Base-by-base conservation (phyloP, 176 grass and related monocot genomes). In the Rhynchospora pubera region DNA sequence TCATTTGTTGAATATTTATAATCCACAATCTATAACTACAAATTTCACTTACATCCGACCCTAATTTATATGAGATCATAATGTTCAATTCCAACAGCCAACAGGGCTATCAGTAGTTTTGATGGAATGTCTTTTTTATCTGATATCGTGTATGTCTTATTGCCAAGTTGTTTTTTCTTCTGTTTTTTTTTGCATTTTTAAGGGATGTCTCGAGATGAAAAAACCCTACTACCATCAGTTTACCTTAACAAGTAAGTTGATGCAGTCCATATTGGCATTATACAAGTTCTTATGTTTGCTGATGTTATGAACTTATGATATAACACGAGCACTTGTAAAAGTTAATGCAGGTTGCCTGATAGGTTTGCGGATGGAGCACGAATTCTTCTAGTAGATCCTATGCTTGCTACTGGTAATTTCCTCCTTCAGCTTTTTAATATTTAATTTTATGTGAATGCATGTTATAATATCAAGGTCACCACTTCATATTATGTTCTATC, bases 201-300 rank as follows among this genome's bases (percentile, higher is more conserved):
- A 94, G 92, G 92, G 75, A 90, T 94, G 89, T 21, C 67, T 21
- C 88, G 92, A 85, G 85, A 94, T 42, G 89, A 94, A 88, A 88
- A 59, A 78, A 94, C 92, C 1, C 83, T 91, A 18, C 87, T 84
- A 70, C 87, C 92, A 18, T 91, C 87, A 50, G 64, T 86, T 72
- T 94, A 94, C 85, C 82, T 91, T 50, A 94, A 94, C 81, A 94
- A 91, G 89, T 94, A 81, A 86, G 92, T 64, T 23, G 1, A 83
- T 69, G 44, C 43, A 50, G 10, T 83, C 23, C 43, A 48, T 70
- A 46, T 13, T 3, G 14, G 28, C 50, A 57, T 57, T 39, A 9
- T 32, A 18, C 48, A 50, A 21, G 28, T 79, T 58, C 50, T 45
- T 45, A 55, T 79, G 12, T 19, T 53, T 79, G 22, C 60, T 61